Evolutionary conservation across 108 stramenopile genomes (phyloP).

Genomic region (Pseudonitzschia multiseries): DNA sequence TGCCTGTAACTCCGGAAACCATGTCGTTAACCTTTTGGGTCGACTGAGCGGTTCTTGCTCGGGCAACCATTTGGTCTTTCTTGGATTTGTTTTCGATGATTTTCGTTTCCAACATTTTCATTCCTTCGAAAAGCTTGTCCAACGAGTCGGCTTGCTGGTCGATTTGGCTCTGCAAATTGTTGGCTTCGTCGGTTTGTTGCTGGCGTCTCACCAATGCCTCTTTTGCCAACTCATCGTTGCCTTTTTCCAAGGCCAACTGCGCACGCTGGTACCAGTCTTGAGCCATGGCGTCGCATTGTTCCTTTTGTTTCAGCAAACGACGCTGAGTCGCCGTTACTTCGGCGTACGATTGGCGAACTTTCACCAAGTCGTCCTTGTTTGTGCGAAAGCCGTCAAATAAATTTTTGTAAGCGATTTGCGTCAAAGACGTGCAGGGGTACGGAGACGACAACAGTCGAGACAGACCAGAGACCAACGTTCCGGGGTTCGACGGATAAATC

Average conservation of each 20-base stretch:
- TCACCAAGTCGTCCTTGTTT: conserved; percentile 85
- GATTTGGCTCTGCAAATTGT: conserved; percentile 72
- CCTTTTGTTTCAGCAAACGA: conserved; percentile 87
- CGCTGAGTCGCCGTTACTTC: conserved; percentile 96
- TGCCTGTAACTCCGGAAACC: conserved; percentile 87
- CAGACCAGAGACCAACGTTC: neutral
- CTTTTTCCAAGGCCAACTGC: conserved; percentile 89
- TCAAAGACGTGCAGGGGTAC: neutral
- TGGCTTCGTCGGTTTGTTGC: conserved; percentile 78
- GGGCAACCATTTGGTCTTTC: conserved; percentile 95
- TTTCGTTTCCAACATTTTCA: conserved; percentile 91
- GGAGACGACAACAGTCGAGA: neutral
- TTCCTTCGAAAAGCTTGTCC: conserved; percentile 91
- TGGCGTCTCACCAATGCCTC: conserved; percentile 91
- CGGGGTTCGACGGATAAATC: neutral
- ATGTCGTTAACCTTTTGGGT: conserved; percentile 96
- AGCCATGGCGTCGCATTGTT: conserved; percentile 81
- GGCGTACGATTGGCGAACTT: conserved; percentile 95
- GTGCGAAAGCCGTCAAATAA: neutral
- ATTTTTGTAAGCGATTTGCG: neutral
- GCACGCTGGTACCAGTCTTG: conserved; percentile 95
- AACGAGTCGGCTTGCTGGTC: conserved; percentile 71
- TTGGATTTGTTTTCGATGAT: conserved; percentile 91
- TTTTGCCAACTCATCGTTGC: conserved; percentile 92
- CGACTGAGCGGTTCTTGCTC: conserved; percentile 93